phyloP scores from a whole-genome alignment of 805 yeast genomes.

The Cyberlindnera galapagoensis region DNA sequence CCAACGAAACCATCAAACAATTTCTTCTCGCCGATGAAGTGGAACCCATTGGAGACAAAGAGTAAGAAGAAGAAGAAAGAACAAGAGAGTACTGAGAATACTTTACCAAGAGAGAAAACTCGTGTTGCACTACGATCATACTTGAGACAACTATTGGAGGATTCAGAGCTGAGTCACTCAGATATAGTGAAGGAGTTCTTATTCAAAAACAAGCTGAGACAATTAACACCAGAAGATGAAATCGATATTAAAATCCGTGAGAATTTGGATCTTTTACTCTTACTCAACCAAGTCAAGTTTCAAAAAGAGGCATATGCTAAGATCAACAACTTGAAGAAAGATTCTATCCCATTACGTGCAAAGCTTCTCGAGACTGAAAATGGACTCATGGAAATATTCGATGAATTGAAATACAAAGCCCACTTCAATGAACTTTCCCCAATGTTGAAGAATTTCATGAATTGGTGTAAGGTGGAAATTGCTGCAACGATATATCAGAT shows the following conservation, averaged over 20 bases:
- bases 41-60: slow-evolving; percentile 3
- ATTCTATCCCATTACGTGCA: slow-evolving; percentile 53
- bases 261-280: slow-evolving; percentile 53
- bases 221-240: slow-evolving; percentile 36
- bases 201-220: slow-evolving; percentile 29
- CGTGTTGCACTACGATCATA: slow-evolving; percentile 76
- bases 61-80: too few relatives aligned
- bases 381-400: slow-evolving; percentile 56
- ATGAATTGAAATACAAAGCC: slow-evolving; percentile 53
- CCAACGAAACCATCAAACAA: slow-evolving; percentile 4
- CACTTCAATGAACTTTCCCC: slow-evolving; percentile 56
- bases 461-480: slow-evolving; percentile 76
- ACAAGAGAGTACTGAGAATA: slow-evolving; percentile 10
- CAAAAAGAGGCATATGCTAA: slow-evolving; percentile 60
- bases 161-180: slow-evolving; percentile 50
- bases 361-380: slow-evolving; percentile 42
- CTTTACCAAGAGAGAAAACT: slow-evolving; percentile 65
- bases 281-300: slow-evolving; percentile 63
- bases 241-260: slow-evolving; percentile 53
- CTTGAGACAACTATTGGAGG: slow-evolving; percentile 43
- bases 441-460: slow-evolving; percentile 60
- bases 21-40: slow-evolving; percentile 3
- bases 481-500: slow-evolving; percentile 80
- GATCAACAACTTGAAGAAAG: slow-evolving; percentile 45
- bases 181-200: slow-evolving; percentile 49